Base-by-base conservation (phyloP, 2,329 filamentous ascomycete genomes). In the Fusarium humuli region DNA sequence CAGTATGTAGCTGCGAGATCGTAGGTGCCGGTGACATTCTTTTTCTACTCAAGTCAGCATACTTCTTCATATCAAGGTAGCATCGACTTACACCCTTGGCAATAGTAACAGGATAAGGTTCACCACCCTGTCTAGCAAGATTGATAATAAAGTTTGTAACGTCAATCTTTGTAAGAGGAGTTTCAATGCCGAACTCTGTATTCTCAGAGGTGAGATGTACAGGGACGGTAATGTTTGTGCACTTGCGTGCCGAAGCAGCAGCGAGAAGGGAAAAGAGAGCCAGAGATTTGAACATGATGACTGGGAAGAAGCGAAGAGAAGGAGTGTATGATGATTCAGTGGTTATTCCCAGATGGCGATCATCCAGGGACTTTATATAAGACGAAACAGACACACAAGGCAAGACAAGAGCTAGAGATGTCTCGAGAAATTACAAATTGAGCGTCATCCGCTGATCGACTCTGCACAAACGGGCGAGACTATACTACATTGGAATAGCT, bases 1-100 rank as follows among this genome's bases (percentile, higher is more conserved):
- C 90, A 92, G 80, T 90, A 90, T 12, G 87, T 88, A 0, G 87
- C 85, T 7, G 83, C 86, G 49, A 92, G 86, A 7, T 85, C 76
- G 79, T 90, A 91, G 25, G 79, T 81, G 32, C 87, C 87, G 3
- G 79, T 75, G 18, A 89, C 78, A 1, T 83, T 86, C 29, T 80
- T 73, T 71, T 86, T 87, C 81, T 84, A n/a, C 14, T 14, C 16
- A 6, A 14, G 10, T 72, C 7, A 25, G 73, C n/a, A n/a, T n/a
- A n/a, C n/a, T n/a, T n/a, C n/a, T n/a, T n/a, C n/a, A n/a, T n/a
- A n/a, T n/a, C n/a, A n/a, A n/a, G n/a, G n/a, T n/a, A n/a, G n/a
- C n/a, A n/a, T n/a, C n/a, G n/a, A n/a, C n/a, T 68, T 76, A 84
- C 83, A 41, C 83, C 86, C n/a, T 77, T 75, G 4, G 87, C 76